These are phyloP conservation scores for Ashbya aceris DNA, from an alignment of 1,139 yeast genomes.

Conservation along the genomic window DNA sequence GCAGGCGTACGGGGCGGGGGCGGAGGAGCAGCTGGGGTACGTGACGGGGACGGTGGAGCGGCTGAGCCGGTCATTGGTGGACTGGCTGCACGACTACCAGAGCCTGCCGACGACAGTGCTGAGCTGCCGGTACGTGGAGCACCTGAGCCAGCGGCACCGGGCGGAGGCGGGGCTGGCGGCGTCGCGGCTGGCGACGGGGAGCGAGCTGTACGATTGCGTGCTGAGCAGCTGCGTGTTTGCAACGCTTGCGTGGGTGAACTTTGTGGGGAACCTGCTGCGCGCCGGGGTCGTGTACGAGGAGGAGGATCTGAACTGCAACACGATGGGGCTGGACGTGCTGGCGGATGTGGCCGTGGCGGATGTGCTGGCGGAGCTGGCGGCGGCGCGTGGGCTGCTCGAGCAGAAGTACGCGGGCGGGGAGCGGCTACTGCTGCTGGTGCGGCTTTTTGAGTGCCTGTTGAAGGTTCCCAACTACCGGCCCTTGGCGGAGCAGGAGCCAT, in stretches of 20 bases:
- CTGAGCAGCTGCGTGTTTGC: constrained; percentile 43
- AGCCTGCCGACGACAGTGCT: constrained; percentile 54
- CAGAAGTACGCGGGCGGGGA: constrained; percentile 9
- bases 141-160: constrained; percentile 38
- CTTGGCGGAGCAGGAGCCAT: not conserved
- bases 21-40: constrained; percentile 28
- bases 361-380: constrained; percentile 6
- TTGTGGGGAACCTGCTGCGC: constrained; percentile 39
- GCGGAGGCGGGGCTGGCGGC: constrained; percentile 14
- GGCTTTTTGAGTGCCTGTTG: constrained; percentile 14
- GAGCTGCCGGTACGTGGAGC: constrained; percentile 56
- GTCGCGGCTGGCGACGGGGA: constrained; percentile 26
- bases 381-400: constrained; percentile 9
- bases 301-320: constrained; percentile 61
- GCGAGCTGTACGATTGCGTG: constrained; percentile 37
- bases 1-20: constrained; percentile 14
- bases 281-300: constrained; percentile 63
- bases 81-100: constrained; percentile 53
- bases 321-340: constrained; percentile 40
- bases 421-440: constrained; percentile 12
- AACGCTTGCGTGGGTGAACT: constrained; percentile 43
- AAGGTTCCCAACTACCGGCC: constrained; percentile 9
- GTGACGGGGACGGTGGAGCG: constrained; percentile 42
- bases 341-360: constrained; percentile 13
- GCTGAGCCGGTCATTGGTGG: constrained; percentile 38